These are phyloP conservation scores for Talaromyces sp. DNA, from an alignment of 2,329 filamentous ascomycete genomes.

Conservation along the genomic window DNA sequence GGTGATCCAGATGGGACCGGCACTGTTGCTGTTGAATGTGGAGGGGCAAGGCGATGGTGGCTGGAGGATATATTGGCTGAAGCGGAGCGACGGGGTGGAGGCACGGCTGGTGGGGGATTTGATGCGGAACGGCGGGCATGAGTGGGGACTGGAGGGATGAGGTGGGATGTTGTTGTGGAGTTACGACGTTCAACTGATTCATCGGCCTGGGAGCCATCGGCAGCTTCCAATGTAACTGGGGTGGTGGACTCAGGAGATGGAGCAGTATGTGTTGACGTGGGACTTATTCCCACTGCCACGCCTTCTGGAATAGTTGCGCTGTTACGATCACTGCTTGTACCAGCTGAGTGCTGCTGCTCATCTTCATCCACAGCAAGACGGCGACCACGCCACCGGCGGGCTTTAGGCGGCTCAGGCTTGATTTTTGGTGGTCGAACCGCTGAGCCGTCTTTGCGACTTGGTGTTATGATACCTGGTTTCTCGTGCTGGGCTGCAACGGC, in stretches of 20 bases:
- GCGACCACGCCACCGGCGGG: constrained; percentile 47
- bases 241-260: constrained; percentile 7
- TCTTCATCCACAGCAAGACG: constrained; percentile 36
- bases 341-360: constrained; percentile 20
- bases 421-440: constrained; percentile 30
- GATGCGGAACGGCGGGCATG: constrained; percentile 36
- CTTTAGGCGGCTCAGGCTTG: constrained; percentile 46
- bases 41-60: constrained; percentile 25
- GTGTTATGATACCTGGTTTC: constrained; percentile 80
- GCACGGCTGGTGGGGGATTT: constrained; percentile 44
- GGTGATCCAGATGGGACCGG: not conserved
- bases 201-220: not conserved
- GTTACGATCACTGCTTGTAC: constrained; percentile 27
- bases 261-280: constrained; percentile 10
- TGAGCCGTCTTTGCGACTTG: constrained; percentile 60
- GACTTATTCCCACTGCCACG: constrained; percentile 18
- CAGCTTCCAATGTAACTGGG: constrained; percentile 1
- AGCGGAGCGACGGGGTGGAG: constrained; percentile 44
- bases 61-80: constrained; percentile 30
- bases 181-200: constrained; percentile 20
- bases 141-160: constrained; percentile 25
- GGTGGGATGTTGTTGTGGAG: constrained; percentile 27
- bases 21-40: not conserved
- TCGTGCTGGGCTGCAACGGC: constrained; percentile 80
- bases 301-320: constrained; percentile 29